These are phyloP conservation scores for Nectriaceae sp. DNA, from an alignment of 2,329 filamentous ascomycete genomes.

Conservation along the genomic window DNA sequence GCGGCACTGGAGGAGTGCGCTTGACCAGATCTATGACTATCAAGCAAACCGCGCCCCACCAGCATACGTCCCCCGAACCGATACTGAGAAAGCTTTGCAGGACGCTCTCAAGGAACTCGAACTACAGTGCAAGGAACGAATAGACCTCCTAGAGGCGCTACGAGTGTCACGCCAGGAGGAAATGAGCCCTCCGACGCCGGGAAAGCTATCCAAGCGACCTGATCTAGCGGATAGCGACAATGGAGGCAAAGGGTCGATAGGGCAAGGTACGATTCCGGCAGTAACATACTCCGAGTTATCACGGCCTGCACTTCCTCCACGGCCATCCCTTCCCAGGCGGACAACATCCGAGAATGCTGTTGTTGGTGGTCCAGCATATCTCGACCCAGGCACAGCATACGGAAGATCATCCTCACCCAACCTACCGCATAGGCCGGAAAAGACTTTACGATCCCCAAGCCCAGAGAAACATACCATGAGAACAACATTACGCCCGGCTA, in stretches of 20 bases:
- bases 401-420: constrained; percentile 36
- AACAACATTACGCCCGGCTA: constrained; percentile 58
- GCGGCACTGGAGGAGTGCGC: constrained; percentile 84
- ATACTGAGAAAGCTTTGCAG: constrained; percentile 81
- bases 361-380: constrained; percentile 33
- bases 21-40: constrained; percentile 87
- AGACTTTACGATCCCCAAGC: constrained; percentile 51
- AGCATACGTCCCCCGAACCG: constrained; percentile 69
- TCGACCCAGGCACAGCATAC: constrained; percentile 19
- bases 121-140: constrained; percentile 88
- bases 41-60: constrained; percentile 74
- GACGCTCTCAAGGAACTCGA: constrained; percentile 84
- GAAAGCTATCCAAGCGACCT: constrained; percentile 24
- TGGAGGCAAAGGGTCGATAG: constrained; percentile 64
- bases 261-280: constrained; percentile 78
- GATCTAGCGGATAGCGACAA: constrained; percentile 20
- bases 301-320: constrained; percentile 60
- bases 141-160: constrained; percentile 83
- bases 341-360: constrained; percentile 53
- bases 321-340: constrained; percentile 58
- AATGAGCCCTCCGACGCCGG: constrained; percentile 10
- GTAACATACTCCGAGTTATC: constrained; percentile 80
- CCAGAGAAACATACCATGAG: constrained; percentile 64
- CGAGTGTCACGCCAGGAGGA: constrained; percentile 60
- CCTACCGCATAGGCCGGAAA: constrained; percentile 36